phyloP scores from a whole-genome alignment of 768 basidiomycete species.

The Punctularia strigosozonata region DNA sequence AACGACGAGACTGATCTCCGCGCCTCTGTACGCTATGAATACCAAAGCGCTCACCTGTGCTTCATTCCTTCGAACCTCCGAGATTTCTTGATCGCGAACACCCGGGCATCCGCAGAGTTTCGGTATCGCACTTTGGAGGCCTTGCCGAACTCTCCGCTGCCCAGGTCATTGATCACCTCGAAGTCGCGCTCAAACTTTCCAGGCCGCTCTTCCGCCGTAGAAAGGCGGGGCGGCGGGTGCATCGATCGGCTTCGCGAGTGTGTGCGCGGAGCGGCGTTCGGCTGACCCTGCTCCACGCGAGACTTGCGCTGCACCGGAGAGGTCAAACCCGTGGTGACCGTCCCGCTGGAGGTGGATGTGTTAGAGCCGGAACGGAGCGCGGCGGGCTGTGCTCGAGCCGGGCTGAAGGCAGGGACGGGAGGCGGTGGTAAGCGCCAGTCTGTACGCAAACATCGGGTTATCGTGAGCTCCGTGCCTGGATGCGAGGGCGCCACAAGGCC shows the following conservation, averaged over 20 bases:
- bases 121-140: slow-evolving; percentile 63
- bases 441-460: slow-evolving; percentile 3
- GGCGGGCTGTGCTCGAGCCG: no score
- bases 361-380: no score
- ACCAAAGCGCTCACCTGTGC: slow-evolving; percentile 61
- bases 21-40: no score
- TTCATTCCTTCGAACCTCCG: slow-evolving; percentile 85
- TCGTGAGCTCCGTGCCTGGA: background rate
- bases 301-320: no score
- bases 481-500: background rate
- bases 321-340: no score
- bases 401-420: no score
- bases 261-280: no score
- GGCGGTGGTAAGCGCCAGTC: slow-evolving; percentile 20
- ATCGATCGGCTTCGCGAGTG: no score
- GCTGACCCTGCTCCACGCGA: no score
- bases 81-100: slow-evolving; percentile 90
- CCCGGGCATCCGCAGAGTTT: slow-evolving; percentile 52
- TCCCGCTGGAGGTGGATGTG: no score
- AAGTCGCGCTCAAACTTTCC: slow-evolving; percentile 77
- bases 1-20: no score
- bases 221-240: no score
- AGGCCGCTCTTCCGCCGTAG: slow-evolving; percentile 36
- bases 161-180: slow-evolving; percentile 67
- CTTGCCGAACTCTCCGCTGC: slow-evolving; percentile 88